Evolutionary conservation across 2,329 filamentous ascomycete genomes (phyloP), one percentile per base, ranked within the genome.

Genomic region (Talaromyces sp.): DNA sequence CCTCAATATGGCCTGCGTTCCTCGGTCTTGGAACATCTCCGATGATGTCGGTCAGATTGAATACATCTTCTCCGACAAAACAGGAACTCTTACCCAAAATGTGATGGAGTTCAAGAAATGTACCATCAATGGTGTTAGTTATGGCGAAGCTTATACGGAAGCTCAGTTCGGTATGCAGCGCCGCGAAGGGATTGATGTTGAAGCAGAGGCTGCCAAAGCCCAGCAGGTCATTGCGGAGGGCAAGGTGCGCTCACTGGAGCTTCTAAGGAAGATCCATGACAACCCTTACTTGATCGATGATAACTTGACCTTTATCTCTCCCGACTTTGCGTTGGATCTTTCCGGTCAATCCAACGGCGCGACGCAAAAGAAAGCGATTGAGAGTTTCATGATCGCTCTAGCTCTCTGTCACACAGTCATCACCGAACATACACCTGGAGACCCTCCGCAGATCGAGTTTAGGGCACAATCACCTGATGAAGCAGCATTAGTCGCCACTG

Each of bases 61-160:
- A 75, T 99, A 97, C 78, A 96, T 99, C 64, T 99, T 99, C 74
- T 97, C 90, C 0, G 90, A 96, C 79, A 96, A 96, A 76, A 96
- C 90, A 0, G 90, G 90, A 59, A 96, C 90, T 2, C 77, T 96
- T 63, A 96, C 90, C 0, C 90, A 95, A 68, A 96, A 96, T 70
- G 89, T 95, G 55, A 96, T 96, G 94, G 95, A 99, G 73, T 99
- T 97, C 83, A 99, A 97, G 75, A 99, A 99, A 75, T 91, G 89
- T 57, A 96, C 92, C 0, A 87, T 99, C 74, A 97, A 97, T 67
- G 93, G 93, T n/a, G 84, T 94, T 60, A 86, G 92, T 0, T 99
- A 99, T 65, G 94, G 95, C 61, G 94, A 99, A 76, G 94, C 94
- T 0, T 99, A 97, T 69, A 99, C 95, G 0, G 94, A 99, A 74